A percentile compares a stretch with the other conserved stretches of the same genome.
phyloP scores from a whole-genome alignment of 106 monocot genomes.

The Allium cepa region DNA sequence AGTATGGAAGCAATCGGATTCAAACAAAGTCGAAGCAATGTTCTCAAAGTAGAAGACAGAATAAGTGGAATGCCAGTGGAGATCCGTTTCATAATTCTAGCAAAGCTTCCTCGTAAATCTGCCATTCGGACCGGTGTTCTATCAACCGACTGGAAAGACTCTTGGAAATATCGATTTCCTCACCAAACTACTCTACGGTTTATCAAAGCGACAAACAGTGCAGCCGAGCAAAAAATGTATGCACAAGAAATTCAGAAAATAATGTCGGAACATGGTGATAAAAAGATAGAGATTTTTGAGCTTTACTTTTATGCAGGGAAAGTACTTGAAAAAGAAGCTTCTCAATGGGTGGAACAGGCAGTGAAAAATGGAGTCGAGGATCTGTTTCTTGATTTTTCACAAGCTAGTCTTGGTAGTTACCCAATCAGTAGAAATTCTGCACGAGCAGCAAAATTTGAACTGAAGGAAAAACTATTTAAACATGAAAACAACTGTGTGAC shows the following conservation, averaged over 20 bases:
- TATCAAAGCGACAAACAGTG: neutral
- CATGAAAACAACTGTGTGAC: neutral
- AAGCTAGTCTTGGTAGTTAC: neutral
- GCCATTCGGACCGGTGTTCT: slow-evolving; percentile 11
- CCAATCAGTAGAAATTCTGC: neutral
- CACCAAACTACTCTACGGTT: neutral
- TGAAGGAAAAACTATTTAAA: slow-evolving; percentile 1
- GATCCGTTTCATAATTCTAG: slow-evolving; percentile 7
- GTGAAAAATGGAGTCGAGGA: slow-evolving; percentile 4
- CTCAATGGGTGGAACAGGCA: slow-evolving; percentile 7
- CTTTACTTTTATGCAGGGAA: slow-evolving; percentile 10
- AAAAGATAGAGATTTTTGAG: neutral
- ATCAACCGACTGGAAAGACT: slow-evolving; percentile 6
- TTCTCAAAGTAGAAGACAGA: slow-evolving; percentile 1
- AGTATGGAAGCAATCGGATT: neutral
- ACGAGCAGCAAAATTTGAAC: neutral
- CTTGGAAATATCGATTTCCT: neutral
- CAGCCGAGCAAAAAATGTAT: neutral
- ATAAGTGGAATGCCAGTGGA: slow-evolving; percentile 7
- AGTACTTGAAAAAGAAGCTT: neutral
- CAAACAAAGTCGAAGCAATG: neutral
- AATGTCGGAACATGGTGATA: neutral
- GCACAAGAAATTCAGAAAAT: neutral
- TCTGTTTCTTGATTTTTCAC: slow-evolving; percentile 3
- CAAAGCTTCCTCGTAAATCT: slow-evolving; percentile 6